Base-by-base conservation (phyloP, 257 asterid species). In the Jacaranda copaia region DNA sequence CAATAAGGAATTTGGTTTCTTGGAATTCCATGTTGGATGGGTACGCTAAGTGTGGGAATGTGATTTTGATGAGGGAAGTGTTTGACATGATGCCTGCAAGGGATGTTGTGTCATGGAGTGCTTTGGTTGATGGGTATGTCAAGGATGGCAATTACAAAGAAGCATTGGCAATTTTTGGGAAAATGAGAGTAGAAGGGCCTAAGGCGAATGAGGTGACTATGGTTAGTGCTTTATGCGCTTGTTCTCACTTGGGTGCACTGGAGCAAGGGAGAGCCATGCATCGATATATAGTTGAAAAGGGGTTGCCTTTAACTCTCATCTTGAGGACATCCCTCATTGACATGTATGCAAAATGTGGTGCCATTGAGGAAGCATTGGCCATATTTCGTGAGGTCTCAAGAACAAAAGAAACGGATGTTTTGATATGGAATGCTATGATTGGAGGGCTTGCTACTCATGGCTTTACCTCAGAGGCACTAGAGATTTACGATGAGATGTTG, bases 391-490 rank as follows among this genome's bases (percentile, higher is more conserved):
- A 80, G 71, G 85, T 19, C 65, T 36, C 82, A 4, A 39, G 6
- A 62, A 75, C 81, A 39, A 81, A 82, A 39, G 81, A 81, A 55
- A 88, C 87, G 0, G 94, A 92, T 72, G 89, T 86, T 6, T 69
- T 93, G 3, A 68, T 93, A 16, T 93, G 98, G 97, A 93, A 91
- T 18, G 75, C 94, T 6, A 78, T 93, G 85, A 91, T 93, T 18
- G 92, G 96, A 46, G 98, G 98, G 81, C 88, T 91, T 19, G 98
- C 98, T 8, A 79, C 89, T n/a, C 97, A 93, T 43, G 98, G 96
- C 4, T 77, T 72, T 38, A 79, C 87, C 36, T 38, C 11, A 2
- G 82, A 85, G 79, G 88, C 96, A 5, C 62, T 89, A 4, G 82
- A 80, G 8, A 80, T 85, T 55, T 85, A 80, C 25, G 61, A 0